phyloP scores from a whole-genome alignment of 176 grass and related monocot genomes.

The Hyparrhenia diplandra region DNA sequence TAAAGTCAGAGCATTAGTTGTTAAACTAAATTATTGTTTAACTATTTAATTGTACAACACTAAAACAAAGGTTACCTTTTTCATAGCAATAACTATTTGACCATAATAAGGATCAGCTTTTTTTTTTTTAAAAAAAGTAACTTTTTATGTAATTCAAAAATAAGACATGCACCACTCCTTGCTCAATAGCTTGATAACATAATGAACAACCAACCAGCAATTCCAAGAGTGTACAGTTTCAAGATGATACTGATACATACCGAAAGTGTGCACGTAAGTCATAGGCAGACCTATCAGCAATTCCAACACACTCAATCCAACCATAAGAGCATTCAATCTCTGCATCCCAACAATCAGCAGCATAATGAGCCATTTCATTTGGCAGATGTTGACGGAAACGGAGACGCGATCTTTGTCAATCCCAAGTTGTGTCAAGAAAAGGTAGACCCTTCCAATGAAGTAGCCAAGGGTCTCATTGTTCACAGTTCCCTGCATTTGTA shows the following conservation, averaged over 20 bases:
- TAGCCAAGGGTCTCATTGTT: constrained; percentile 96
- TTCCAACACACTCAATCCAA: constrained; percentile 99
- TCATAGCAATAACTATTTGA: neutral
- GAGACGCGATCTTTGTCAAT: constrained; percentile 87
- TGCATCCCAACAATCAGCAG: constrained; percentile 98
- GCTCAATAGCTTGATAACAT: constrained; percentile 1
- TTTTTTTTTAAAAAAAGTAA: neutral
- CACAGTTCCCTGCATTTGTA: constrained; percentile 55
- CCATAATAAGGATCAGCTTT: neutral
- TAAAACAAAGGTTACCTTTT: neutral
- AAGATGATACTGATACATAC: constrained; percentile 35
- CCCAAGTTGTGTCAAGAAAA: constrained; percentile 79
- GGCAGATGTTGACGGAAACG: constrained; percentile 87
- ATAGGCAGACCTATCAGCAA: constrained; percentile 96
- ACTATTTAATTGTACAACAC: neutral
- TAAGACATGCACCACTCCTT: neutral
- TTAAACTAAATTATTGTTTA: neutral
- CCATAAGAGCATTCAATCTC: constrained; percentile 97
- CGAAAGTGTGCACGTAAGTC: constrained; percentile 82
- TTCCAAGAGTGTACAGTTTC: neutral
- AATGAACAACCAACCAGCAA: neutral
- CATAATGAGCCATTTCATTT: constrained; percentile 99
- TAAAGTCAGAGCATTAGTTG: neutral
- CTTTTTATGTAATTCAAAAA: neutral
- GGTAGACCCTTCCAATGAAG: constrained; percentile 89